Evolutionary conservation across 164 flowering plant species (phyloP).

Genomic region (Protea cynaroides): DNA sequence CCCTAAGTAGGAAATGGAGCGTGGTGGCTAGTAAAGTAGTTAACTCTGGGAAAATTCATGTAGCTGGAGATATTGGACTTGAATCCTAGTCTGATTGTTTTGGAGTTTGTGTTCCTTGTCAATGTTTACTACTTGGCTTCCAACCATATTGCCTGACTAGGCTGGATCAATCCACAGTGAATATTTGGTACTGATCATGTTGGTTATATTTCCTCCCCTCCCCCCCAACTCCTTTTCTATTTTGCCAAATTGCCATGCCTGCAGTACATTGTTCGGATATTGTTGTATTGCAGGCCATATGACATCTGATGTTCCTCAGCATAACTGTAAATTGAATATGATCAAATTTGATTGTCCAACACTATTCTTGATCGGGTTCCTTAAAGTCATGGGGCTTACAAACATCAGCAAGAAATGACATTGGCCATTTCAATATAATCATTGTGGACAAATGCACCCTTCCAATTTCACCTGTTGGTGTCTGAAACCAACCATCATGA

Average conservation of each 20-base stretch:
- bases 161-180: constrained; percentile 9
- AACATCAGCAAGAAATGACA: constrained; percentile 1
- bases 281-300: constrained; percentile 15
- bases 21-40: neutral
- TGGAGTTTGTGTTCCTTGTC: constrained; percentile 9
- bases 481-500: neutral
- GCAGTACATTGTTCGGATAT: constrained; percentile 3
- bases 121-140: constrained; percentile 1
- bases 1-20: constrained; percentile 7
- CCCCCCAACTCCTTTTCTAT: constrained; percentile 1
- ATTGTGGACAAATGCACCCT: neutral
- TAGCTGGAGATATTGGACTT: constrained; percentile 2
- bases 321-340: neutral
- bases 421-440: neutral
- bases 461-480: constrained; percentile 5
- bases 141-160: constrained; percentile 2
- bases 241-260: neutral
- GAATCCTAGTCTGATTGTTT: constrained; percentile 3
- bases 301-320: constrained; percentile 10
- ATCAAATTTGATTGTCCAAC: constrained; percentile 6
- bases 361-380: constrained; percentile 5
- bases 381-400: constrained; percentile 1
- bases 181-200: neutral
- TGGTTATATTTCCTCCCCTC: no score
- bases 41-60: constrained; percentile 1